Evolutionary conservation across 2,329 filamentous ascomycete species (phyloP).

Genomic region (Magnaporthales sp.): DNA sequence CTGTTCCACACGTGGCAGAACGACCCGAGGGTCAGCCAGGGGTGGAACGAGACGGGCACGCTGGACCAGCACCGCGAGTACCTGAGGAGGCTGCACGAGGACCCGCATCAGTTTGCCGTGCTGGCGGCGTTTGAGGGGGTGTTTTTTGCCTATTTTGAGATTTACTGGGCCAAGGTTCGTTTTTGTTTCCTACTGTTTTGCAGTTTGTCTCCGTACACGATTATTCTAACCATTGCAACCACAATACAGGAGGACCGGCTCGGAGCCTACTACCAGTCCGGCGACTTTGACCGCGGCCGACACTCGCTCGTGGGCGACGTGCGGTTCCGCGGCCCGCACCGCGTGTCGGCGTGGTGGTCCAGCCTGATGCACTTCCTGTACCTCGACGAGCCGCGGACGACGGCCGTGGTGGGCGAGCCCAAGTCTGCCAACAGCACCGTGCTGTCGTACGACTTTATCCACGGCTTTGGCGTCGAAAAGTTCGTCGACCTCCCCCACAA

Average conservation of each 20-base stretch:
- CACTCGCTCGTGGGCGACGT: slow-evolving; percentile 52
- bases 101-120: slow-evolving; percentile 63
- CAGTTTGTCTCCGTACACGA: not conserved
- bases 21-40: slow-evolving; percentile 69
- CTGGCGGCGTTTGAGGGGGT: slow-evolving; percentile 63
- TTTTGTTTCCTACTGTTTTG: not conserved
- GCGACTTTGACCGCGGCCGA: slow-evolving; percentile 48
- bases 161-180: slow-evolving; percentile 63
- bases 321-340: slow-evolving; percentile 50
- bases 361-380: slow-evolving; percentile 55
- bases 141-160: slow-evolving; percentile 69
- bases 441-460: slow-evolving; percentile 64
- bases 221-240: not conserved
- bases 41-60: slow-evolving; percentile 73
- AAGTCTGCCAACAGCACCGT: slow-evolving; percentile 62
- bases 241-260: slow-evolving; percentile 41
- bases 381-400: slow-evolving; percentile 51
- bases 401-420: slow-evolving; percentile 57
- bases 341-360: slow-evolving; percentile 53
- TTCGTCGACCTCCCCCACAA: slow-evolving; percentile 67
- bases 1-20: slow-evolving; percentile 79
- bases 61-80: slow-evolving; percentile 68
- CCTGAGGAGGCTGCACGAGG: slow-evolving; percentile 56
- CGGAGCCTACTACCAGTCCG: slow-evolving; percentile 45
- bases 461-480: slow-evolving; percentile 65